phyloP scores from a whole-genome alignment of 108 stramenopile genomes.

The Fragilaria radians region DNA sequence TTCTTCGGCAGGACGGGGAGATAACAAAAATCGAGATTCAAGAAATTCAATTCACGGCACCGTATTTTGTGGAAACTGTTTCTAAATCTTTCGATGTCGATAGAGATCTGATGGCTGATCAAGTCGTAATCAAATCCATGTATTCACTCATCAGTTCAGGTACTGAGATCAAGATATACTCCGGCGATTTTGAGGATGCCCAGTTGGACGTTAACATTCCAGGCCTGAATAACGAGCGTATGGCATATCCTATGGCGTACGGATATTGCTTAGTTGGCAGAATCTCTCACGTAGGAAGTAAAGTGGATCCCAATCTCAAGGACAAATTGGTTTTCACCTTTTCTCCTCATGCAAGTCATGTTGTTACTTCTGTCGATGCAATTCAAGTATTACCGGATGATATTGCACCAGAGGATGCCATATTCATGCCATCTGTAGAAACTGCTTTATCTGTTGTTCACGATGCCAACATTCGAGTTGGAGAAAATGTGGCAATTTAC shows the following conservation, averaged over 20 bases:
- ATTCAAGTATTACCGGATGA: constrained; percentile 81
- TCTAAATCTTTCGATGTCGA: constrained; percentile 13
- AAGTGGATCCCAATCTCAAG: constrained; percentile 39
- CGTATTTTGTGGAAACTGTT: constrained; percentile 48
- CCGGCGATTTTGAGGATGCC: constrained; percentile 75
- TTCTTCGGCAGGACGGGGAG: neutral
- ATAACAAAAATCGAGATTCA: neutral
- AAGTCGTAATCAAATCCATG: constrained; percentile 55
- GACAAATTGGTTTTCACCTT: constrained; percentile 80
- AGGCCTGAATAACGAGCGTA: constrained; percentile 74
- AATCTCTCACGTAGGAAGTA: constrained; percentile 59
- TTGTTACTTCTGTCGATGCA: constrained; percentile 48
- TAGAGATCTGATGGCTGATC: constrained; percentile 34
- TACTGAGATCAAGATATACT: constrained; percentile 89
- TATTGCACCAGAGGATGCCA: constrained; percentile 81
- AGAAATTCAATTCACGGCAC: constrained; percentile 65
- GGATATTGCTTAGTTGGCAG: constrained; percentile 84
- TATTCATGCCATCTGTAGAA: constrained; percentile 92
- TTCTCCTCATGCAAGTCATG: constrained; percentile 79
- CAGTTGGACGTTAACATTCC: constrained; percentile 80
- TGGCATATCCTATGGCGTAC: constrained; percentile 85
- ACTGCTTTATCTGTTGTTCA: constrained; percentile 89
- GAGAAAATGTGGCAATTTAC: constrained; percentile 84
- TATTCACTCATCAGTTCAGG: constrained; percentile 88
- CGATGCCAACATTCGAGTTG: constrained; percentile 75